These are phyloP conservation scores for Polyplosphaeria fusca DNA, from an alignment of 495 filamentous ascomycete species.

Conservation along the genomic window DNA sequence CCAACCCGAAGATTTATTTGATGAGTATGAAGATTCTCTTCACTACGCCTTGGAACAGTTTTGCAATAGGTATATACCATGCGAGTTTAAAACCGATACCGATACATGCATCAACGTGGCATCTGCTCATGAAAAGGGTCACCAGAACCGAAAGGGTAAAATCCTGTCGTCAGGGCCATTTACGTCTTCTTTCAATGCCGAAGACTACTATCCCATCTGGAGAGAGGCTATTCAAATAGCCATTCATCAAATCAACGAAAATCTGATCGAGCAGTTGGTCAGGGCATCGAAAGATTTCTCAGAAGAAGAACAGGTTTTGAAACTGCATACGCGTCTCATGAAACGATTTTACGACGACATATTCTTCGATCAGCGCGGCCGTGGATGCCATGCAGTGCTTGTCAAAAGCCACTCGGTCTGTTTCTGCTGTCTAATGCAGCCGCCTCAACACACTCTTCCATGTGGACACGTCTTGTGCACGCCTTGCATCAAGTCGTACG, in stretches of 20 bases:
- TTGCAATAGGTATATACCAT: slow-evolving; percentile 14
- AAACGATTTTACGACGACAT: too few species aligned
- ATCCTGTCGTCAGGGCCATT: too few species aligned
- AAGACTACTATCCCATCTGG: too few species aligned
- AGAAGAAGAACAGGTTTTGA: neutral
- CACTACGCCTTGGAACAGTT: slow-evolving; percentile 18
- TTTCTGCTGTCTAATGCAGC: slow-evolving; percentile 16
- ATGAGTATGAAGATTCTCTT: slow-evolving; percentile 11
- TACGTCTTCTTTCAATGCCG: too few species aligned
- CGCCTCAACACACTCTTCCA: slow-evolving; percentile 4
- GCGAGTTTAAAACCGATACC: slow-evolving; percentile 11
- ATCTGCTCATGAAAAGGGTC: slow-evolving; percentile 15
- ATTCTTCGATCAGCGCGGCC: neutral
- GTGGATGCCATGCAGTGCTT: too few species aligned
- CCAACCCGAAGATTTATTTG: neutral
- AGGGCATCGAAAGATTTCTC: neutral
- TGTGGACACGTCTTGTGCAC: slow-evolving; percentile 14
- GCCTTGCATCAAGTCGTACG: neutral
- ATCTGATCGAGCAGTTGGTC: slow-evolving; percentile 1
- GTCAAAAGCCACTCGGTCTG: slow-evolving; percentile 8
- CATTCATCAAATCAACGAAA: slow-evolving; percentile 4
- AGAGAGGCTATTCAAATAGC: too few species aligned
- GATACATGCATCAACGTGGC: slow-evolving; percentile 15
- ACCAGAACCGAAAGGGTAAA: slow-evolving; percentile 15
- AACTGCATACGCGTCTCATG: neutral